These are phyloP conservation scores for Zygosaccharomyces siamensis DNA, from an alignment of 805 yeast genomes.

Conservation along the genomic window DNA sequence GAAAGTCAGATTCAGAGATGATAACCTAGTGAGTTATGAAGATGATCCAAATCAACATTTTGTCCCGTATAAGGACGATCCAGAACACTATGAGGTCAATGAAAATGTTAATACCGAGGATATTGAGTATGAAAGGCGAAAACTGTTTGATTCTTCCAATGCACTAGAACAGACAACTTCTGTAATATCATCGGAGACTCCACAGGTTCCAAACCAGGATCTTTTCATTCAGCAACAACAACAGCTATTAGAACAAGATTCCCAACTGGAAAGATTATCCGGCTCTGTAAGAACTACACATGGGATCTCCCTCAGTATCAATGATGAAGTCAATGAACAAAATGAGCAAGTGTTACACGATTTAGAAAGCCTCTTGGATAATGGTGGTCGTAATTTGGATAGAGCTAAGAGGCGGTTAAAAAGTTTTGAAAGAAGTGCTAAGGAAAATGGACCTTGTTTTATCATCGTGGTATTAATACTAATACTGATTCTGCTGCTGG, in stretches of 20 bases:
- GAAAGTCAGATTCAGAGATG: conserved; percentile 26
- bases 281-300: conserved; percentile 42
- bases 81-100: not conserved
- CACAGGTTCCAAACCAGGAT: conserved; percentile 34
- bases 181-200: conserved; percentile 8
- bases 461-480: conserved; percentile 42
- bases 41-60: conserved; percentile 11
- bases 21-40: conserved; percentile 13
- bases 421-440: conserved; percentile 39
- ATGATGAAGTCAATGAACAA: conserved; percentile 46
- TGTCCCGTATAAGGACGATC: conserved; percentile 26
- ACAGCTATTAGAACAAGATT: conserved; percentile 44
- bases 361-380: conserved; percentile 44
- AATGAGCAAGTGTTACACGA: conserved; percentile 44
- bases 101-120: not conserved
- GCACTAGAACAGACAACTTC: not conserved
- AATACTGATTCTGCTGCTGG: conserved; percentile 42
- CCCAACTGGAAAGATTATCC: conserved; percentile 39
- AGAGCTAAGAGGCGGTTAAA: conserved; percentile 41
- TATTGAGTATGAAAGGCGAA: conserved; percentile 4
- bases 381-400: conserved; percentile 38
- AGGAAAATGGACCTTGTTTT: conserved; percentile 47
- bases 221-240: conserved; percentile 44
- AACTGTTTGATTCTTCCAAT: conserved; percentile 1
- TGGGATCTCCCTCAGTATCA: conserved; percentile 43